Evolutionary conservation across 2,329 filamentous ascomycete species (phyloP), one percentile per base, ranked within the genome.

Genomic region (Phyllosticta ampelicida): DNA sequence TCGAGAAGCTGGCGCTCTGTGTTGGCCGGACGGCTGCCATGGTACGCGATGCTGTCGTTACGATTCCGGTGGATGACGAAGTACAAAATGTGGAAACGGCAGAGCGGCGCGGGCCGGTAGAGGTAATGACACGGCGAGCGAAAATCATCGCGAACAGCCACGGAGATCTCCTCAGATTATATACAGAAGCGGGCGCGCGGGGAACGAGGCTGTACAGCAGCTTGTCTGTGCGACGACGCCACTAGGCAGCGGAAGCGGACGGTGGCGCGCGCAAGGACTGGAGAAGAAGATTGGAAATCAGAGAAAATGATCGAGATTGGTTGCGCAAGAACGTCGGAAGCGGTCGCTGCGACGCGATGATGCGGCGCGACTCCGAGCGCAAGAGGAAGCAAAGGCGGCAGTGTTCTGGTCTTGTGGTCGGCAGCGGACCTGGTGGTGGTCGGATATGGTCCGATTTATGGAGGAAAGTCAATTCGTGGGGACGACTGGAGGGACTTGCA

Each of bases 241-340:
- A n/a, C n/a, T 16, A 16, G 36, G 13, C 30, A 18, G 20, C 49
- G 55, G 55, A 53, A 49, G 55, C 50, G 50, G 49, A 30, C 50
- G 50, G 55, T 11, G 44, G 54, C 21, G 48, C 48, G 48, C 54
- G 54, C 19, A 51, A 10, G 10, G 11, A 9, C 28, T 23, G 48
- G 16, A 9, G 1, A 29, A 21, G n/a, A 26, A 26, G 55, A 53
- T 58, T 29, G 48, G 55, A 29, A 58, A 58, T 58, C 55, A 58
- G 29, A 9, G 28, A 10, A 36, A 36, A 16, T n/a, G 36, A n/a
- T 44, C 36, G 5, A 44, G 36, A 16, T n/a, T 44, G 36, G 36
- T n/a, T 44, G 36, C 5, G 36, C 36, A 26, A 26, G 23, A 8
- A 16, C 8, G n/a, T 44, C 36, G 36, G 36, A 18, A 44, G 36